A percentile compares a stretch with the other conserved stretches of the same genome.
These are phyloP conservation scores for Trametes cingulata DNA, from an alignment of 768 basidiomycete species.

Conservation along the genomic window DNA sequence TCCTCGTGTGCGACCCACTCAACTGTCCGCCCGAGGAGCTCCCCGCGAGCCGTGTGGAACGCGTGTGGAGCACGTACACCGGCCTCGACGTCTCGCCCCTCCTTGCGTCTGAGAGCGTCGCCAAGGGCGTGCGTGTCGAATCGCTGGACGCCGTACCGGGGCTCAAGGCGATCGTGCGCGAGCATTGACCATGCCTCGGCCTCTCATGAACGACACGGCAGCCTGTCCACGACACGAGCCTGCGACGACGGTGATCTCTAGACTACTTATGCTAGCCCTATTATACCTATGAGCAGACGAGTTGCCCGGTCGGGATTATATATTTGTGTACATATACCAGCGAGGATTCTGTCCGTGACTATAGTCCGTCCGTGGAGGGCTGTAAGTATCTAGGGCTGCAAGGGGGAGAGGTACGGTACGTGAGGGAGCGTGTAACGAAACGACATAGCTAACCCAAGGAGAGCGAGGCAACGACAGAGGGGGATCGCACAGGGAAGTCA, in stretches of 20 bases:
- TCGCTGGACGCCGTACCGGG: constrained; percentile 56
- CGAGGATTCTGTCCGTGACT: neutral
- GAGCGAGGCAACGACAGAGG: neutral
- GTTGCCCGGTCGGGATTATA: neutral
- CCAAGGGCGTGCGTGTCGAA: constrained; percentile 67
- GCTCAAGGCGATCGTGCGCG: constrained; percentile 38
- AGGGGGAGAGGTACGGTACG: neutral
- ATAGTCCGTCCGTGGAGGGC: constrained; percentile 3
- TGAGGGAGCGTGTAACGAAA: neutral
- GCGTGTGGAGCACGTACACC: constrained; percentile 64
- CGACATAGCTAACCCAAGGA: neutral
- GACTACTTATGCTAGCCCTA: neutral
- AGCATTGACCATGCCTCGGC: too few species aligned
- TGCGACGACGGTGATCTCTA: neutral
- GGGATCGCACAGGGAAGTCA: neutral
- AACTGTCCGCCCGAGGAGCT: constrained; percentile 42
- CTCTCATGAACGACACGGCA: too few species aligned
- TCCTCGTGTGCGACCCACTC: constrained; percentile 72
- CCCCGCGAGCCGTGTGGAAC: constrained; percentile 63
- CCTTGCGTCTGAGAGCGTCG: constrained; percentile 66
- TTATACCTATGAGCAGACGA: neutral
- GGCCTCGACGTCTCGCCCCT: constrained; percentile 71
- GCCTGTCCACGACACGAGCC: neutral
- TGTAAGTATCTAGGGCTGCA: neutral
- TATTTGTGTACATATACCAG: constrained; percentile 7